Evolutionary conservation across 495 filamentous ascomycete genomes (phyloP).

Genomic region (Aspergillus baeticus): DNA sequence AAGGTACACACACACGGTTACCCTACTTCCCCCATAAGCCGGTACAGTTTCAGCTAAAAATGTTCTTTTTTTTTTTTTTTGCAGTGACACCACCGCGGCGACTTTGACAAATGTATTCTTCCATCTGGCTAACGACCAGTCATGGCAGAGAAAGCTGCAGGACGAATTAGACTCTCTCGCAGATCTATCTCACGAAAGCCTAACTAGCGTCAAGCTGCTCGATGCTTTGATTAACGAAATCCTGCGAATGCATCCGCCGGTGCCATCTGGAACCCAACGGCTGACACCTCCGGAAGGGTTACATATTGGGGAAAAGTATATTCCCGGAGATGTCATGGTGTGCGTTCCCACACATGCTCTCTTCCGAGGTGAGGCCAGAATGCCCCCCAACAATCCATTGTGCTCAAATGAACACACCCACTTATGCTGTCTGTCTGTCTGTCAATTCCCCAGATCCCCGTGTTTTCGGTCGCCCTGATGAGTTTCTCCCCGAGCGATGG

Average conservation of each 20-base stretch:
- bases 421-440: not conserved
- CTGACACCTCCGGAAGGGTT: conserved; percentile 1
- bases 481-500: conserved; percentile 47
- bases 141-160: not conserved
- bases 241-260: not conserved
- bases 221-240: conserved; percentile 5
- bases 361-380: conserved; percentile 28
- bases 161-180: not conserved
- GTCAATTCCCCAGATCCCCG: conserved; percentile 16
- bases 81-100: conserved; percentile 7
- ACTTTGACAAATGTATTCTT: not conserved
- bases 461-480: conserved; percentile 30
- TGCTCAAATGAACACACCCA: not conserved
- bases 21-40: too few species aligned
- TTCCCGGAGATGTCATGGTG: conserved; percentile 1
- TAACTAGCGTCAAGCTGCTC: not conserved
- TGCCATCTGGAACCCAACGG: conserved; percentile 1
- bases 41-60: too few species aligned
- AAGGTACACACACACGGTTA: conserved; percentile 35
- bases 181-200: not conserved
- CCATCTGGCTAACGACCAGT: not conserved
- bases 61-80: too few species aligned
- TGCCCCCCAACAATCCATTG: too few species aligned
- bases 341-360: conserved; percentile 16
- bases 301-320: not conserved